Evolutionary conservation across 2,329 filamentous ascomycete genomes (phyloP).

Genomic region (Diaporthe sp.): DNA sequence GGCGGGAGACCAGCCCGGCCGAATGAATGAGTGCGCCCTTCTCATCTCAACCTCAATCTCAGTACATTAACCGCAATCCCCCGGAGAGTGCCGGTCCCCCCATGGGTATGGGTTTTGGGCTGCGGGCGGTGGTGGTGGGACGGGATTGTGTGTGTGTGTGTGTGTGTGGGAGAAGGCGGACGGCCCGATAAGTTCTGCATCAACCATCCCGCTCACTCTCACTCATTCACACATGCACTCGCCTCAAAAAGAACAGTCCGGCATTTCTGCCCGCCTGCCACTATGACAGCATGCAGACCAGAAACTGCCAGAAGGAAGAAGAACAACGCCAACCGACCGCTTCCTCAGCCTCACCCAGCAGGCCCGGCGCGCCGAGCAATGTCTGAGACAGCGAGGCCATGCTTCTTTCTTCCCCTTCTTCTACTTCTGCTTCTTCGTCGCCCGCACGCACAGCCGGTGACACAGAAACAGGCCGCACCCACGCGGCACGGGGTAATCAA

Average conservation of each 20-base stretch:
- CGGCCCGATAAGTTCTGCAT: neutral
- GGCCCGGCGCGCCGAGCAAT: neutral
- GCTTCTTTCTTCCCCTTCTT: conserved; percentile 2
- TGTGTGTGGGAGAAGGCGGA: neutral
- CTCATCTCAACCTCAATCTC: neutral
- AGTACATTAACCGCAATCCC: neutral
- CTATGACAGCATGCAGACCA: neutral
- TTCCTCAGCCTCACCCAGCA: conserved; percentile 6
- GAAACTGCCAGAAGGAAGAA: neutral
- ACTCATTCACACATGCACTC: neutral
- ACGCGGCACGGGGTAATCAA: conserved; percentile 19
- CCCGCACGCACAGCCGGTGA: neutral
- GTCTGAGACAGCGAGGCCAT: conserved; percentile 16
- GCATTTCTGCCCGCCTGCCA: neutral
- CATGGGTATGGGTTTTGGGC: neutral
- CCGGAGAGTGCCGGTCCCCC: neutral
- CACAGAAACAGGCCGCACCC: conserved; percentile 2
- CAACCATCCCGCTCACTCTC: neutral
- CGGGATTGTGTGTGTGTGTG: neutral
- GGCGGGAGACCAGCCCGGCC: neutral
- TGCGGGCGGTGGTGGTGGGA: neutral
- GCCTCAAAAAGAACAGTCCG: neutral
- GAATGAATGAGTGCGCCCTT: neutral
- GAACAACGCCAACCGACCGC: neutral
- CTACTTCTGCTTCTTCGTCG: neutral